A percentile compares a stretch with the other conserved stretches of the same genome.
Conservation (phyloP, 1,139 yeast species). For the Blastobotrys serpentis region DNA sequence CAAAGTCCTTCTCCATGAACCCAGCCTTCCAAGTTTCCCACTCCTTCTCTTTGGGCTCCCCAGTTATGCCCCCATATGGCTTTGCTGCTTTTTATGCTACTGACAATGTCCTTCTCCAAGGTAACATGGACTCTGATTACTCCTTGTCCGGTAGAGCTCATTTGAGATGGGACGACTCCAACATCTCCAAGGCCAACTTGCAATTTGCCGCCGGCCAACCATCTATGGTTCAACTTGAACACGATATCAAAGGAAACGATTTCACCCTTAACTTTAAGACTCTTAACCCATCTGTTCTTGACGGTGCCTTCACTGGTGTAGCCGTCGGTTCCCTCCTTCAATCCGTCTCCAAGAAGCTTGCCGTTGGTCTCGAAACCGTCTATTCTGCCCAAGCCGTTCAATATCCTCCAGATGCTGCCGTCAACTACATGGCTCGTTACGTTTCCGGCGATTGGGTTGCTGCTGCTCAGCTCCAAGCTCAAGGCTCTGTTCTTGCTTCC, state of each 20-base stretch:
- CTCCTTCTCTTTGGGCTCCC: conserved; percentile 86
- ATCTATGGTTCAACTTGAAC: conserved; percentile 93
- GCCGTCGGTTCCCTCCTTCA: conserved; percentile 90
- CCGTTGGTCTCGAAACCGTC: conserved; percentile 90
- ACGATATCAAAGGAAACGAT: conserved; percentile 88
- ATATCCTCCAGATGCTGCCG: conserved; percentile 89
- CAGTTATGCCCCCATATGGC: conserved; percentile 86
- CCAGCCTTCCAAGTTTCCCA: conserved; percentile 98
- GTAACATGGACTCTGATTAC: conserved; percentile 83
- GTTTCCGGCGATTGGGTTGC: conserved; percentile 88
- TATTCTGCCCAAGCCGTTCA: conserved; percentile 75
- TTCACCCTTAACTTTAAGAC: conserved; percentile 86
- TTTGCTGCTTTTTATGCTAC: conserved; percentile 88
- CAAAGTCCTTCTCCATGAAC: conserved; percentile 84
- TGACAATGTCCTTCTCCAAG: conserved; percentile 84
- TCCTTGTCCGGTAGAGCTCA: conserved; percentile 87
- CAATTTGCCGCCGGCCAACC: conserved; percentile 91
- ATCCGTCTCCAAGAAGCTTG: conserved; percentile 76
- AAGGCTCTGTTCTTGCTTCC: conserved; percentile 84
- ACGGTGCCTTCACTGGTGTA: conserved; percentile 82
- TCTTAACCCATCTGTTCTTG: conserved; percentile 78
- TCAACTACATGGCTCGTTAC: conserved; percentile 89
- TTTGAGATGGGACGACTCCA: conserved; percentile 84
- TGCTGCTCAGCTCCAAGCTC: conserved; percentile 90
- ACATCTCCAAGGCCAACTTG: conserved; percentile 79